Percentiles rank a stretch among this genome's conserved stretches.
phyloP scores from a whole-genome alignment of 192 early-diverging fungal species.

The Mortierella antarctica region DNA sequence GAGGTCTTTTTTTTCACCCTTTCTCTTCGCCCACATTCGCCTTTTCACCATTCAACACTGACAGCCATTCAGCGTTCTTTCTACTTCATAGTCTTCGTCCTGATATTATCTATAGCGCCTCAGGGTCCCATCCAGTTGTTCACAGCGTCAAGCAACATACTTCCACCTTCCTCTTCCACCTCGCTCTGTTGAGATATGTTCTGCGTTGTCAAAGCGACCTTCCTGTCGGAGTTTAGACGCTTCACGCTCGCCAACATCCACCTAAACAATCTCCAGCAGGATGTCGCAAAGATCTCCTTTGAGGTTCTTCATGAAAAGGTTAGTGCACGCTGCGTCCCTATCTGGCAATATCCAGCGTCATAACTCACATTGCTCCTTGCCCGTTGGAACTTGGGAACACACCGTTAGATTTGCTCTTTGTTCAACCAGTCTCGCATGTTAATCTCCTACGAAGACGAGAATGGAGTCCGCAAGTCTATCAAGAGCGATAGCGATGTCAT shows the following conservation, averaged over 20 bases:
- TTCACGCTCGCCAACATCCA: conserved; percentile 41
- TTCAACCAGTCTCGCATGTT: conserved; percentile 34
- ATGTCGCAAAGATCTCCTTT: conserved; percentile 24
- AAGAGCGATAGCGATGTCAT: conserved; percentile 29
- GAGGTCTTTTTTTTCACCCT: background rate
- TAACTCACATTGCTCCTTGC: no score
- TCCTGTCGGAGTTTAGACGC: conserved; percentile 30
- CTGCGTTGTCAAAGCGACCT: conserved; percentile 46
- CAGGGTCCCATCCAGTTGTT: background rate
- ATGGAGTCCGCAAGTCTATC: conserved; percentile 14
- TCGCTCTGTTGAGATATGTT: conserved; percentile 9
- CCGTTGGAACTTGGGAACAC: background rate
- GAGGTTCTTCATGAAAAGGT: conserved; percentile 28
- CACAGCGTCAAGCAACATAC: background rate
- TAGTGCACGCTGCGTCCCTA: background rate
- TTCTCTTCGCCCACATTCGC: background rate
- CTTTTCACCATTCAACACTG: background rate
- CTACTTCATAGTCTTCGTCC: background rate
- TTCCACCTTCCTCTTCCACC: background rate
- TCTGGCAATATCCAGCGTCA: background rate
- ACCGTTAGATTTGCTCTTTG: conserved; percentile 24
- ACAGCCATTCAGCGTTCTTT: background rate
- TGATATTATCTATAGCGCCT: background rate
- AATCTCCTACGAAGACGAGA: conserved; percentile 25
- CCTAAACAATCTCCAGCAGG: conserved; percentile 19